phyloP scores from a whole-genome alignment of 192 early-diverging fungal species.

The Mortierella claussenii region DNA sequence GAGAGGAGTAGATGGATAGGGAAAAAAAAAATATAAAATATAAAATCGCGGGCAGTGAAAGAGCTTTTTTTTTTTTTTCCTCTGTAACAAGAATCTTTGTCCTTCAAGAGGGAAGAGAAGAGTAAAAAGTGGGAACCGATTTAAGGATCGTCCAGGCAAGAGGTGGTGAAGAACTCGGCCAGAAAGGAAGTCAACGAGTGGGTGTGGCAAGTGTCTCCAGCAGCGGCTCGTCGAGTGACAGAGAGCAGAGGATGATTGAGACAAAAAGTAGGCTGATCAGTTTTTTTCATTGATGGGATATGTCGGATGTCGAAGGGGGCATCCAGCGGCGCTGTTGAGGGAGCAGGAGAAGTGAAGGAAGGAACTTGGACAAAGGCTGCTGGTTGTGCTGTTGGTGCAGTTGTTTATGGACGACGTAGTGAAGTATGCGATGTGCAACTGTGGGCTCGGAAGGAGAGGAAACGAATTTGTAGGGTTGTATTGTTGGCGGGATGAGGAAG shows the following conservation, averaged over 20 bases:
- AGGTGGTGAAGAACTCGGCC: constrained; percentile 12
- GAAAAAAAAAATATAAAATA: not conserved
- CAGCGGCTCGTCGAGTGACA: constrained; percentile 12
- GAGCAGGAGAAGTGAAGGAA: not conserved
- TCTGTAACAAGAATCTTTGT: not conserved
- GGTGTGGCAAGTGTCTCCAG: constrained; percentile 2
- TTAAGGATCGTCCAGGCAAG: constrained; percentile 40
- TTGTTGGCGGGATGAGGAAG: not conserved
- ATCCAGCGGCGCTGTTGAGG: not conserved
- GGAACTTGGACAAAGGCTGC: too few relatives aligned
- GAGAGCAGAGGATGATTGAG: not conserved
- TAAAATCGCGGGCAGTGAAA: not conserved
- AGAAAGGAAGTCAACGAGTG: constrained; percentile 11
- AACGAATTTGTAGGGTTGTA: not conserved
- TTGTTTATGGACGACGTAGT: not conserved
- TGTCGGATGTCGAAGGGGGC: not conserved
- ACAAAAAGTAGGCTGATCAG: constrained; percentile 8
- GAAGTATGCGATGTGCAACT: not conserved
- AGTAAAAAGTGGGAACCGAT: not conserved
- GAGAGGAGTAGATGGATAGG: too few relatives aligned
- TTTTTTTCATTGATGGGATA: constrained; percentile 31
- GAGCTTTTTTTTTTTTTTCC: not conserved
- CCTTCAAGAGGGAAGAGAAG: not conserved
- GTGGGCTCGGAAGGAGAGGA: not conserved
- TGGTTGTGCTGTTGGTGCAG: too few relatives aligned